These are phyloP conservation scores for Mortierella sp. DNA, from an alignment of 371 early-diverging fungal species.

Conservation along the genomic window DNA sequence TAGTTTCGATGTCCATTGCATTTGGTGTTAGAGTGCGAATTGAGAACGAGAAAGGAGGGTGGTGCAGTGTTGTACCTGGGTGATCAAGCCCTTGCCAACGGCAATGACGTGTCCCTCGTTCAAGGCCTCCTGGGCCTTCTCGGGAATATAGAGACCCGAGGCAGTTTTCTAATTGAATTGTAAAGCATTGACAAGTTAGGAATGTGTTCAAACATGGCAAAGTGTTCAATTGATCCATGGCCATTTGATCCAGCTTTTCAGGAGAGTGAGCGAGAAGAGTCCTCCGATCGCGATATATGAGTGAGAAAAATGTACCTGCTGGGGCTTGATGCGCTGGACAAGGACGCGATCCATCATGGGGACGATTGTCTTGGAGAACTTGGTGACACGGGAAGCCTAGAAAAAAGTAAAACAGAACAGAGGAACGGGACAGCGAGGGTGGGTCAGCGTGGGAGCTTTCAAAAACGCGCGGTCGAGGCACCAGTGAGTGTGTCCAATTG, in stretches of 20 bases:
- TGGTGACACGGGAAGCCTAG: slow-evolving; percentile 51
- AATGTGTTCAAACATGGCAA: background rate
- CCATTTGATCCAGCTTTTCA: background rate
- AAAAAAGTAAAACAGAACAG: background rate
- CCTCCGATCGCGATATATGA: too few relatives aligned
- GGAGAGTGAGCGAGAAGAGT: background rate
- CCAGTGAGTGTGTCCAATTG: background rate
- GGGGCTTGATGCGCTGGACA: slow-evolving; percentile 96
- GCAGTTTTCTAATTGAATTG: slow-evolving; percentile 83
- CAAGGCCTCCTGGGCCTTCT: slow-evolving; percentile 96
- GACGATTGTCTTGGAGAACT: slow-evolving; percentile 77
- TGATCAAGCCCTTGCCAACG: slow-evolving; percentile 92
- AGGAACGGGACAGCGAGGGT: background rate
- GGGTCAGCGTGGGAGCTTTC: background rate
- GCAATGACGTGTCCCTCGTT: slow-evolving; percentile 96
- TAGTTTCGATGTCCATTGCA: background rate
- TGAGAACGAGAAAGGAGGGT: background rate
- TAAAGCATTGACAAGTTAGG: background rate
- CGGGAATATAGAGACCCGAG: slow-evolving; percentile 96
- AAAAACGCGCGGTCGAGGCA: background rate
- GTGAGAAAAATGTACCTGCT: slow-evolving; percentile 73
- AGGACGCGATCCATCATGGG: slow-evolving; percentile 98
- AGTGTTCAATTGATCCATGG: background rate
- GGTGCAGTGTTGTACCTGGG: slow-evolving; percentile 64
- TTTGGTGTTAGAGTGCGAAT: background rate